Evolutionary conservation across 805 yeast genomes (phyloP).

Genomic region (Candida wancherniae): DNA sequence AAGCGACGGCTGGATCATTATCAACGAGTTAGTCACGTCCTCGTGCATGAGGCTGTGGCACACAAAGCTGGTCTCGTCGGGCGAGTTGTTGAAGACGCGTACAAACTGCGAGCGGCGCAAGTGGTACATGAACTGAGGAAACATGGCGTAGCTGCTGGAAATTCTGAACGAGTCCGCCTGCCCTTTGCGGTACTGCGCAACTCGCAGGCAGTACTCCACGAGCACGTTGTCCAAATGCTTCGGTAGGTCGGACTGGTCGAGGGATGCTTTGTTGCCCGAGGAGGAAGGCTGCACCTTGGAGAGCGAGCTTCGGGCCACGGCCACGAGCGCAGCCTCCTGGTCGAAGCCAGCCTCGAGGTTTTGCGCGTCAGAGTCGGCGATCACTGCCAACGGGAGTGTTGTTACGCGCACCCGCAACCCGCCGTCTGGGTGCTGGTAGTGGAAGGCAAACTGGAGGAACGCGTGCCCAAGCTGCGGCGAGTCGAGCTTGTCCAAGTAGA

Average conservation of each 20-base stretch:
- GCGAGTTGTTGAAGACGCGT: conserved; percentile 64
- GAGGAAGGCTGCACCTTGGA: conserved; percentile 34
- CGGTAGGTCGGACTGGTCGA: conserved; percentile 31
- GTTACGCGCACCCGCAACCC: conserved; percentile 57
- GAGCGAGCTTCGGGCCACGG: conserved; percentile 53
- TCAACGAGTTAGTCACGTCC: conserved; percentile 54
- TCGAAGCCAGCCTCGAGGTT: conserved; percentile 50
- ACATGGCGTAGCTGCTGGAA: conserved; percentile 45
- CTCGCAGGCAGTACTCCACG: conserved; percentile 43
- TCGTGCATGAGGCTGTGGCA: conserved; percentile 60
- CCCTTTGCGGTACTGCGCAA: conserved; percentile 46
- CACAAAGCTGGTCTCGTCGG: conserved; percentile 65
- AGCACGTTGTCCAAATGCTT: conserved; percentile 47
- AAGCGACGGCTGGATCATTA: conserved; percentile 68
- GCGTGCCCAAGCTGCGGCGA: conserved; percentile 24
- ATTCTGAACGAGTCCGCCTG: conserved; percentile 46
- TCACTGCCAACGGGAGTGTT: conserved; percentile 45
- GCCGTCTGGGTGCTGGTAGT: conserved; percentile 60
- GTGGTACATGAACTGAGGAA: conserved; percentile 66
- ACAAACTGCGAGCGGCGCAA: conserved; percentile 62
- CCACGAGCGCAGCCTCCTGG: conserved; percentile 65
- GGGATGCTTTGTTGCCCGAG: conserved; percentile 10
- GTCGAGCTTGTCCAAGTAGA: conserved; percentile 50
- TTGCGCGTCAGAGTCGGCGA: conserved; percentile 36
- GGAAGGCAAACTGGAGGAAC: conserved; percentile 51